Base-by-base conservation (phyloP, 148 eudicot genomes). In the Diospyros kaki region DNA sequence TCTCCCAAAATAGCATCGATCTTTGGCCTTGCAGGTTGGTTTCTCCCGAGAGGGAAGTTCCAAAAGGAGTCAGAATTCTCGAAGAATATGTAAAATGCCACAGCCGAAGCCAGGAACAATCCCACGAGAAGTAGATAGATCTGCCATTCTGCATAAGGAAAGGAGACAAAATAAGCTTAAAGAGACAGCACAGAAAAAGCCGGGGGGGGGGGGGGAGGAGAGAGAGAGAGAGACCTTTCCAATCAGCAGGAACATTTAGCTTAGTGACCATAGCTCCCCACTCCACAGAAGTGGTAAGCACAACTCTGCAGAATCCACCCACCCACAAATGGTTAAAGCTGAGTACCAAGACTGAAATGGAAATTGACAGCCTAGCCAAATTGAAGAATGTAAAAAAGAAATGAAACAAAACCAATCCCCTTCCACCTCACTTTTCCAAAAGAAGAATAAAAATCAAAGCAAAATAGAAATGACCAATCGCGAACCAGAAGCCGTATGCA, bases 261-360 rank as follows among this genome's bases (percentile, higher is more conserved):
- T 90, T 90, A 68, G 97, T 88, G 84, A 84, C 87, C 91, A 87
- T 87, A 51, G 81, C 88, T 50, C 97, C 97, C 94, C 91, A 90
- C 73, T 90, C 78, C 15, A 78, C 74, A 68, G 97, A 88, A 63
- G 89, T 87, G 10, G 99, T 82, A 51, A 95, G 93, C 64, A 91
- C 86, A 66, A 89, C 91, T 88, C 99, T 95, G 91, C 77, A 79
- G 71, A 69, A 68, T 18, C 63, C 58, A 70, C 52, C 59, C 52
- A 28, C 66, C 46, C 38, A 8, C 18, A 66, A 14, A 11, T 4
- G 12, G 39, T 12, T 38, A 13, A 10, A 68, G 11, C 4, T 39
- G 53, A 40, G 9, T n/a, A 43, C 66, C 7, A 54, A 28, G 66
- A 9, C 66, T 3, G 65, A 65, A 67, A 64, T 7, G 12, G 14